Evolutionary conservation across 2,329 filamentous ascomycete genomes (phyloP), one percentile per base, ranked within the genome.

Genomic region (Alternaria ventricosa): DNA sequence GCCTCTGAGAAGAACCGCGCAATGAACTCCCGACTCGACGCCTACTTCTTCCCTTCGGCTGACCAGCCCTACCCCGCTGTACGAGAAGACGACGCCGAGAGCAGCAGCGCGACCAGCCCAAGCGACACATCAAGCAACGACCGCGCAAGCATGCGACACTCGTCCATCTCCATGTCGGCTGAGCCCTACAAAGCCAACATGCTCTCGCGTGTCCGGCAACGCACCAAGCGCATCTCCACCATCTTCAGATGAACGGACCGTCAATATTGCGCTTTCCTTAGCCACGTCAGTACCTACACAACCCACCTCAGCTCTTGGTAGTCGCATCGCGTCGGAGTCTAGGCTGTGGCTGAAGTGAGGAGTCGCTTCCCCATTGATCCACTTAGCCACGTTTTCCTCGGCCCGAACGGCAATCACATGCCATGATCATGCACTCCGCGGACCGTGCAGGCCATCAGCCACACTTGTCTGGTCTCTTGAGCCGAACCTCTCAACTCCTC

Each of bases 1-100:
- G 77, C 78, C 6, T 75, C 75, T 9, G 79, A 80, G 72, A 79
- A 79, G 75, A 80, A 79, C 67, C 71, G 75, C 22, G 79, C 79
- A 10, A 79, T 79, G 74, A 80, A 79, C 67, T 75, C 76, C 27
- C 69, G 78, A 18, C 72, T 81, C n/a, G 78, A 80, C 50, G 74
- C 77, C 22, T 81, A 81, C 74, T 76, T 81, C 63, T 71, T 76
- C 47, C 69, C 76, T 41, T 63, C 70, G 20, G 65, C 69, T 63
- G 68, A 70, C 51, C 67, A 69, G 7, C 69, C 73, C 22, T 75
- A 76, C 51, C 73, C 75, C 23, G 65, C 71, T 12, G 47, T 75
- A 28, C 73, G 62, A 20, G 77, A 79, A 51, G 73, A 68, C 27
- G 75, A 76, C 22, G 75, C 75, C 22, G 78, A 79, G 50, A 71